phyloP scores from a whole-genome alignment of 148 eudicot genomes.

The Dianthus caryophyllus region DNA sequence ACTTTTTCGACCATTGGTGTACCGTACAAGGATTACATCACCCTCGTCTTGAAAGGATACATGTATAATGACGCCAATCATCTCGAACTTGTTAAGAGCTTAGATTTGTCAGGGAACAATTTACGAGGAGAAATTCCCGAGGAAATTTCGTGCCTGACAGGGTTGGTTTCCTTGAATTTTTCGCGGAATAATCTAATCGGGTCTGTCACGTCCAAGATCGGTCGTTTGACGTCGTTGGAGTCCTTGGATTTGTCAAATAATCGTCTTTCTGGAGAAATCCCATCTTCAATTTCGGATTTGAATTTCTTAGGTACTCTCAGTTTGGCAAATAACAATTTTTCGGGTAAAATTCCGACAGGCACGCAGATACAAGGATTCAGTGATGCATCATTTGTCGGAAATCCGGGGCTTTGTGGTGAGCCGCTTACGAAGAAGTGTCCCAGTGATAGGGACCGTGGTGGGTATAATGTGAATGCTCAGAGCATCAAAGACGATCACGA shows the following conservation, averaged over 20 bases:
- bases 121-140: conserved; percentile 11
- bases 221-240: conserved; percentile 15
- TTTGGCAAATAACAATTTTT: conserved; percentile 16
- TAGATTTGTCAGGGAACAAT: conserved; percentile 23
- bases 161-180: conserved; percentile 21
- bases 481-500: neutral
- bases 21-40: conserved; percentile 16
- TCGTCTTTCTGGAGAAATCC: conserved; percentile 25
- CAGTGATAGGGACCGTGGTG: neutral
- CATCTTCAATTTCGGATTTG: conserved; percentile 9
- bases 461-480: neutral
- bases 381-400: conserved; percentile 20
- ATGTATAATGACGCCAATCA: conserved; percentile 11
- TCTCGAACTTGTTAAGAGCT: conserved; percentile 21
- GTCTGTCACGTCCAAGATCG: conserved; percentile 19
- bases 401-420: conserved; percentile 20
- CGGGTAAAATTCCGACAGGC: conserved; percentile 23
- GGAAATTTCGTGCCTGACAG: conserved; percentile 21
- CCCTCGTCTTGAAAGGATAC: conserved; percentile 23
- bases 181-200: conserved; percentile 21
- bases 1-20: conserved; percentile 15
- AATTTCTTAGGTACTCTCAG: conserved; percentile 15
- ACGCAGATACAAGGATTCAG: conserved; percentile 23
- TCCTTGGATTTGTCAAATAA: conserved; percentile 23
- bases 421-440: conserved; percentile 19